Conservation (phyloP, 495 filamentous ascomycete species). For the Penicillium robsamsonii region DNA sequence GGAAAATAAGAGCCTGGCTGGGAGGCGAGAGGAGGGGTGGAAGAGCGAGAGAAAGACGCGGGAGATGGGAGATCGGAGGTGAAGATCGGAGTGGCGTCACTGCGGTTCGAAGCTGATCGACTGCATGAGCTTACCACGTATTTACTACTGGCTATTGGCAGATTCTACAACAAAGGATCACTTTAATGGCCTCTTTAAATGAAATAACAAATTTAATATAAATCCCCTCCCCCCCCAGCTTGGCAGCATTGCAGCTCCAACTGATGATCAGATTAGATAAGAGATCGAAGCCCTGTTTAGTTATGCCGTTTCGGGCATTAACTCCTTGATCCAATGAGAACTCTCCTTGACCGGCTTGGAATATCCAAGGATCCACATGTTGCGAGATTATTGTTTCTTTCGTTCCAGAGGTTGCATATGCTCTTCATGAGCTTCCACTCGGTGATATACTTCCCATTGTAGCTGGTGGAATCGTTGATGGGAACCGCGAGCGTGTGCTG, state of each 20-base stretch:
- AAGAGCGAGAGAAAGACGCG: not conserved
- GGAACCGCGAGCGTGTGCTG: slow-evolving; percentile 52
- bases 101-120: not conserved
- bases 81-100: slow-evolving; percentile 23
- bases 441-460: slow-evolving; percentile 54
- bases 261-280: slow-evolving; percentile 36
- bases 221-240: not conserved
- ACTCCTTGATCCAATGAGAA: not conserved
- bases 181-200: too few relatives aligned
- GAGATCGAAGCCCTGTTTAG: not conserved
- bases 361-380: not conserved
- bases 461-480: slow-evolving; percentile 68
- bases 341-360: not conserved
- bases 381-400: slow-evolving; percentile 41
- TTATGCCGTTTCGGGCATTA: not conserved
- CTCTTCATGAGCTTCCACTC: slow-evolving; percentile 35
- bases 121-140: not conserved
- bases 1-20: not conserved
- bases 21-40: slow-evolving; percentile 5
- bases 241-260: not conserved
- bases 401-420: slow-evolving; percentile 55
- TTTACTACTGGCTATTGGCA: not conserved
- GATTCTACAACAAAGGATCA: too few relatives aligned
- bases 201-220: too few relatives aligned
- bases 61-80: slow-evolving; percentile 11